Base-by-base conservation (phyloP, 2,329 filamentous ascomycete genomes). In the Zymoseptoria crescenta region DNA sequence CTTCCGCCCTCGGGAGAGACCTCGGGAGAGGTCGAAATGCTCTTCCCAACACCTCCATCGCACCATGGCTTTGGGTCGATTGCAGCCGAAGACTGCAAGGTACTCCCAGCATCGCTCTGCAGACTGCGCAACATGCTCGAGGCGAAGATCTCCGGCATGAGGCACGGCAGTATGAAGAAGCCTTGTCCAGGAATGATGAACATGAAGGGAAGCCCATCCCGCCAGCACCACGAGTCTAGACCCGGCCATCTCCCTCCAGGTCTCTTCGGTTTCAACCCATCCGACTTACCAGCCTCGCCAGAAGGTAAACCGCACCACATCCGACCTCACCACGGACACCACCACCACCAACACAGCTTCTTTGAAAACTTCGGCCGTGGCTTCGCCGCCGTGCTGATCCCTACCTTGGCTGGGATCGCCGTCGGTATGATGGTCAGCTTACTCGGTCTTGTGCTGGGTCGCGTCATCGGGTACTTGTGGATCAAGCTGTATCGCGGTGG, bases 401-500 rank as follows among this genome's bases (percentile, higher is more conserved):
- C 88, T 1, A 78, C 89, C 56, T 74, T 87, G 56, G 80, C 89
- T 63, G 88, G 88, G 59, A 80, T 90, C 63, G 79, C 84, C 24
- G 85, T 86, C 51, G 88, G 87, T 68, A 80, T 89, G 57, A 79
- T 80, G 29, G 84, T 87, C 63, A 87, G 86, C 73, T 72, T 88
- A 49, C 70, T 89, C 52, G 86, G 85, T 57, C 87, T 90, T 81
- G 74, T 85, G 59, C 72, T 87, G 49, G 86, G 86, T 62, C 84
- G 82, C 55, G 66, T 87, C 56, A 76, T 85, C 56, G 80, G 86
- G 55, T 83, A 82, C 59, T 54, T 86, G 27, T 83, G 83, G 77
- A 81, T 82, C 62, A 74, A 79, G 61, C 70, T 86, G 61, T 75
- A 76, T 67, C 81, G 82, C 56, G 77, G 79, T 54, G 73, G 74